Conservation (phyloP, 2,329 filamentous ascomycete species). For the Exserohilum rostratum region DNA sequence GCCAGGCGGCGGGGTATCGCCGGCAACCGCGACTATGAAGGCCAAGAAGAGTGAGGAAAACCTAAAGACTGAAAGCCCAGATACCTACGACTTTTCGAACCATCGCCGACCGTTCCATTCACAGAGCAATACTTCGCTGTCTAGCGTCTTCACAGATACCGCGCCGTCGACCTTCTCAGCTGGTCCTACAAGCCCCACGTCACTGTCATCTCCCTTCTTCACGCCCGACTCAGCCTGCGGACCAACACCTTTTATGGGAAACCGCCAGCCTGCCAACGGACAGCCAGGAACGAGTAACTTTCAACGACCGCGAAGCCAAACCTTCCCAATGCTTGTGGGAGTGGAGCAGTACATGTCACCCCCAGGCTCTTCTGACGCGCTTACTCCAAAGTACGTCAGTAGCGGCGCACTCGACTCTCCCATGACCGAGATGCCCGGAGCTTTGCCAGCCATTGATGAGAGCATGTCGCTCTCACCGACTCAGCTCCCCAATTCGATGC, state of each 20-base stretch:
- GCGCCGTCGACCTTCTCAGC: slow-evolving; percentile 71
- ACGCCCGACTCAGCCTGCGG: slow-evolving; percentile 72
- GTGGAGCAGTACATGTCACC: slow-evolving; percentile 65
- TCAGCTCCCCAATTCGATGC: slow-evolving; percentile 51
- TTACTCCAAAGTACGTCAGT: slow-evolving; percentile 60
- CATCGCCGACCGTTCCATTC: slow-evolving; percentile 70
- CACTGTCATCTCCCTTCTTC: slow-evolving; percentile 76
- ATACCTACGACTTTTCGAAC: slow-evolving; percentile 65
- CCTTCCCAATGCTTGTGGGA: slow-evolving; percentile 73
- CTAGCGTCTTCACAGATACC: slow-evolving; percentile 70
- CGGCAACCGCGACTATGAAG: slow-evolving; percentile 68
- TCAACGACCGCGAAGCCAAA: slow-evolving; percentile 83
- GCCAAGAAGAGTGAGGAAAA: slow-evolving; percentile 73
- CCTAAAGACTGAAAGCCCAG: slow-evolving; percentile 62
- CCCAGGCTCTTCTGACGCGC: slow-evolving; percentile 57
- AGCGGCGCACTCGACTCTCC: slow-evolving; percentile 59
- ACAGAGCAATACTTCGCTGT: slow-evolving; percentile 69
- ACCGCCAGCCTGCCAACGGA: slow-evolving; percentile 55
- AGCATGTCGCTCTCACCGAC: slow-evolving; percentile 46
- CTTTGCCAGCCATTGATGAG: slow-evolving; percentile 51
- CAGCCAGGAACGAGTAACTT: slow-evolving; percentile 61
- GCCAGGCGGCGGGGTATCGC: slow-evolving; percentile 68
- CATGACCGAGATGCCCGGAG: slow-evolving; percentile 52
- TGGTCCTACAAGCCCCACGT: slow-evolving; percentile 74
- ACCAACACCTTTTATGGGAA: slow-evolving; percentile 66